Evolutionary conservation across 1,284 basidiomycete species (phyloP).

Genomic region (Apiotrichum brassicae): DNA sequence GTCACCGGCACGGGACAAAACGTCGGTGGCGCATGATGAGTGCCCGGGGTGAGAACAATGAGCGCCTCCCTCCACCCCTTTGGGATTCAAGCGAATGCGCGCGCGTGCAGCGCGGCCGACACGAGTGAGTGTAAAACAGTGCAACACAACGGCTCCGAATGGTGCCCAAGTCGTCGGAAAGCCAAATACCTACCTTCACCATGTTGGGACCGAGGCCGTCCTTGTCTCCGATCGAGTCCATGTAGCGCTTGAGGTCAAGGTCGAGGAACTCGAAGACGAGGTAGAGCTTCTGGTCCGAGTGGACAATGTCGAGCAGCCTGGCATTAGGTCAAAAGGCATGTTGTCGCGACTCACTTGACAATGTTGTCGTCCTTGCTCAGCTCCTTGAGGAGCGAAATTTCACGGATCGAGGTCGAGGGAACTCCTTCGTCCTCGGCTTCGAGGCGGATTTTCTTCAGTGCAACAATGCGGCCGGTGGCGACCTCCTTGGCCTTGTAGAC

Average conservation of each 20-base stretch:
- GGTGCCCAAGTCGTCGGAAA: no score
- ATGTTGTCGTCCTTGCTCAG: conserved; percentile 87
- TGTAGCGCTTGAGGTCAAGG: conserved; percentile 97
- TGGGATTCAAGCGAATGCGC: background rate
- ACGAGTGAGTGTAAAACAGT: no score
- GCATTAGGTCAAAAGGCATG: background rate
- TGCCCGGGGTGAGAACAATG: no score
- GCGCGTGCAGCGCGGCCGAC: background rate
- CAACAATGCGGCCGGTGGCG: conserved; percentile 71
- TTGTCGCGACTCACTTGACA: conserved; percentile 53
- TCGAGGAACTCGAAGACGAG: conserved; percentile 99
- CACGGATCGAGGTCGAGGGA: conserved; percentile 92
- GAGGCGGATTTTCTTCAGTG: conserved; percentile 95
- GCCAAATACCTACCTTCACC: conserved; percentile 85
- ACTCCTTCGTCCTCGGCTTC: conserved; percentile 94
- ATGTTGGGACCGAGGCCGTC: conserved; percentile 88
- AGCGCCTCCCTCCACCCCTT: no score
- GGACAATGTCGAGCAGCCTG: conserved; percentile 95
- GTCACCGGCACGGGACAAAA: no score
- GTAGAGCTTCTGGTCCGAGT: conserved; percentile 95
- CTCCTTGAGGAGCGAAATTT: conserved; percentile 95
- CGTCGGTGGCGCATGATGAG: no score
- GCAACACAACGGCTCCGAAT: no score
- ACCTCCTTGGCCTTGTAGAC: conserved; percentile 89
- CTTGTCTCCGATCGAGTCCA: conserved; percentile 95